phyloP scores from a whole-genome alignment of 2,329 filamentous ascomycete species.

The Calycina marina region DNA sequence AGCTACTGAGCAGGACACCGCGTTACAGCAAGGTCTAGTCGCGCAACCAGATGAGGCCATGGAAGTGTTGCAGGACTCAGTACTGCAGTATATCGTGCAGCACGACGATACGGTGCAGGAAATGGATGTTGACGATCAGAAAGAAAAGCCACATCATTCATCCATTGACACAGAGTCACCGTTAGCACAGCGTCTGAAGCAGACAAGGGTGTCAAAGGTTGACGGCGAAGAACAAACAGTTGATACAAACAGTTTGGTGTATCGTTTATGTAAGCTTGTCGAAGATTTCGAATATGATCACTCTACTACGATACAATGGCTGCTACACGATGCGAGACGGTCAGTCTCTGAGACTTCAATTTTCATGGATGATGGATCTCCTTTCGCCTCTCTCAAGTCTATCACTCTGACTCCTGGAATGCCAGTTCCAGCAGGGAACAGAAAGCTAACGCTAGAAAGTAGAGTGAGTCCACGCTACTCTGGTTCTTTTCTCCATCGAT shows the following conservation, averaged over 20 bases:
- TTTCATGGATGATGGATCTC: conserved; percentile 10
- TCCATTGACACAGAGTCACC: conserved; percentile 3
- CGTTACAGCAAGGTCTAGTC: too few species aligned
- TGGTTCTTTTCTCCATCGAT: neutral
- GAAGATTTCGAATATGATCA: conserved; percentile 8
- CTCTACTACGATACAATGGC: conserved; percentile 7
- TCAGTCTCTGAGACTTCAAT: neutral
- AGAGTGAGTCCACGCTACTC: conserved; percentile 11
- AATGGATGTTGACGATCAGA: too few species aligned
- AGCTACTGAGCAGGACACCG: too few species aligned
- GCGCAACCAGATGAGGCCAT: too few species aligned
- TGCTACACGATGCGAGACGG: conserved; percentile 8
- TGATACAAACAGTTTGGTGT: neutral
- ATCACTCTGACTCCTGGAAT: conserved; percentile 3
- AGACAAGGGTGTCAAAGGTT: neutral
- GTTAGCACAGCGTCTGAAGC: conserved; percentile 1
- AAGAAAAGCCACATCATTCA: too few species aligned
- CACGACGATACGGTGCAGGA: too few species aligned
- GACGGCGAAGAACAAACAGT: neutral
- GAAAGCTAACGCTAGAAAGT: conserved; percentile 3
- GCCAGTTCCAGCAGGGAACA: conserved; percentile 2
- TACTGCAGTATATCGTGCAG: too few species aligned
- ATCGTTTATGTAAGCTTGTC: conserved; percentile 2
- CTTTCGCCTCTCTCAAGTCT: conserved; percentile 11
- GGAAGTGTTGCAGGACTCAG: too few species aligned